Percentiles rank a stretch among this genome's conserved stretches.
phyloP scores from a whole-genome alignment of 1,139 yeast genomes.

The Sugiyamaella neomexicana region DNA sequence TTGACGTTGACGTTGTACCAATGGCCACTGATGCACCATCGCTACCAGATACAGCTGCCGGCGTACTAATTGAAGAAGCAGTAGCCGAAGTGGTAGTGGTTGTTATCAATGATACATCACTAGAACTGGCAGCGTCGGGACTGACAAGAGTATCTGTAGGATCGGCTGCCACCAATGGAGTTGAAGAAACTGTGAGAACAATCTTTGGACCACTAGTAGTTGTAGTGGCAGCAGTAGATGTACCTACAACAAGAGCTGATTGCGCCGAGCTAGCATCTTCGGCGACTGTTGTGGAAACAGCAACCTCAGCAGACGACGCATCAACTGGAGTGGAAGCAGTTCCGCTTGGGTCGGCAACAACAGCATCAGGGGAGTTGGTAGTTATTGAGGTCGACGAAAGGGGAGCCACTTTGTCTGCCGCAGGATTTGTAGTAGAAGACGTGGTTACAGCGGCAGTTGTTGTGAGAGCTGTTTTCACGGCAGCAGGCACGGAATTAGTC shows the following conservation, averaged over 20 bases:
- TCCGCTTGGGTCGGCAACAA: not conserved
- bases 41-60: slow-evolving; percentile 1
- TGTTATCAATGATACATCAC: not conserved
- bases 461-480: no score
- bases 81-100: not conserved
- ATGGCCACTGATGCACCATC: no score
- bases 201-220: not conserved
- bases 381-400: not conserved
- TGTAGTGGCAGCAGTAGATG: not conserved
- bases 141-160: not conserved
- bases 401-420: not conserved
- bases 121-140: not conserved
- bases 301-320: not conserved
- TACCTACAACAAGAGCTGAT: not conserved
- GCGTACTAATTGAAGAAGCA: slow-evolving; percentile 5
- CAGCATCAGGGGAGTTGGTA: not conserved
- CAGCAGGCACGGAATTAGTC: no score
- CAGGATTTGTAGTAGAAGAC: not conserved
- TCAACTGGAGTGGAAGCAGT: not conserved
- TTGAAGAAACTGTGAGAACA: not conserved
- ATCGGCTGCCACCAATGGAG: not conserved
- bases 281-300: not conserved
- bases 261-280: not conserved
- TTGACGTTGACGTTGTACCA: not conserved
- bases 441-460: not conserved